These are phyloP conservation scores for Lathyrus tuberosus DNA, from an alignment of 306 rosid species.

Conservation along the genomic window DNA sequence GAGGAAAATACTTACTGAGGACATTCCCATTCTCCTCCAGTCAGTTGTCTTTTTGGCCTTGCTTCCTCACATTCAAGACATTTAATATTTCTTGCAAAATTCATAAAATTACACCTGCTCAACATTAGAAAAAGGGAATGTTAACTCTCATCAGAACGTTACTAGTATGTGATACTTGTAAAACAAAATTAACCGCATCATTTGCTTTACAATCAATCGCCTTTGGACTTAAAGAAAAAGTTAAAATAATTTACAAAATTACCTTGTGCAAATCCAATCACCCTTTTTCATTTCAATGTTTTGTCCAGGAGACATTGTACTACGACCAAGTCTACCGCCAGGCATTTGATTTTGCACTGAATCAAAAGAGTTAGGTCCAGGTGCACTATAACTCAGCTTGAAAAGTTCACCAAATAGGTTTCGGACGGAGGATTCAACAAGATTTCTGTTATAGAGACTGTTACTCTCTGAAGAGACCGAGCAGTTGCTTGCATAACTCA, in stretches of 20 bases:
- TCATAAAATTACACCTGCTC: conserved; percentile 97
- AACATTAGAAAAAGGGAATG: conserved; percentile 27
- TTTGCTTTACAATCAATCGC: conserved; percentile 8
- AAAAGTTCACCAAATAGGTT: conserved; percentile 68
- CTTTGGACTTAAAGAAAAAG: conserved; percentile 2
- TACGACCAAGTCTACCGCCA: conserved; percentile 51
- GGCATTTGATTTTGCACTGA: conserved; percentile 51
- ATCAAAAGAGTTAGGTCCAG: conserved; percentile 51
- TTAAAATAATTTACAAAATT: conserved; percentile 20
- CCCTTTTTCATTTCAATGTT: conserved; percentile 93
- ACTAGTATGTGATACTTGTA: conserved; percentile 13
- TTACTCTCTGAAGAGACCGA: conserved; percentile 53
- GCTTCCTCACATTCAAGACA: conserved; percentile 94
- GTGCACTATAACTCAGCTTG: conserved; percentile 62
- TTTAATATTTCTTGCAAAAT: conserved; percentile 83
- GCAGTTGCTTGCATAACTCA: conserved; percentile 73
- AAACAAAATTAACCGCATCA: conserved; percentile 4
- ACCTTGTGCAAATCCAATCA: conserved; percentile 95
- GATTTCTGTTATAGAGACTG: conserved; percentile 52
- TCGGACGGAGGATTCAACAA: conserved; percentile 70
- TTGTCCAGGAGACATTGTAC: conserved; percentile 46
- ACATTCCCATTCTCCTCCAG: conserved; percentile 98
- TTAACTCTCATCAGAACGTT: no score
- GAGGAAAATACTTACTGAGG: conserved; percentile 77
- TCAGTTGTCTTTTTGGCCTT: conserved; percentile 79